Conservation (phyloP, 2,329 filamentous ascomycete genomes). For the Clonostachys sp. region DNA sequence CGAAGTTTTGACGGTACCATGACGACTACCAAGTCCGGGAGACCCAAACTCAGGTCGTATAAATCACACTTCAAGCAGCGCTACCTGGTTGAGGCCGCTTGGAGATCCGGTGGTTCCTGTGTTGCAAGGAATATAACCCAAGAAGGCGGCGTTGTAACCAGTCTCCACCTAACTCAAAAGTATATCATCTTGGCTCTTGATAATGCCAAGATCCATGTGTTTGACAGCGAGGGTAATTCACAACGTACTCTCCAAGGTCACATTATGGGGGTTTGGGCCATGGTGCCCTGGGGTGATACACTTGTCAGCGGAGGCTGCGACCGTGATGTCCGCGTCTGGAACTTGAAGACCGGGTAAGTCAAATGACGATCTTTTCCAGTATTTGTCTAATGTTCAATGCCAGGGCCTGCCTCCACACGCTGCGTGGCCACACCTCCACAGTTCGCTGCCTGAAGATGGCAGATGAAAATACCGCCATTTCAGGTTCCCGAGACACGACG, state of each 20-base stretch:
- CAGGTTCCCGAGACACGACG: constrained; percentile 91
- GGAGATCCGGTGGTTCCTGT: constrained; percentile 85
- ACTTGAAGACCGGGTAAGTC: constrained; percentile 80
- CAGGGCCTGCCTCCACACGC: constrained; percentile 71
- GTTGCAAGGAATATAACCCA: constrained; percentile 87
- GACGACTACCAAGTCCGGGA: constrained; percentile 9
- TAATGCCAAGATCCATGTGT: constrained; percentile 98
- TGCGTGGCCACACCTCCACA: constrained; percentile 93
- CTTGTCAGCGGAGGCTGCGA: constrained; percentile 96
- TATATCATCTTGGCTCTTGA: constrained; percentile 97
- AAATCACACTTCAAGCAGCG: constrained; percentile 97
- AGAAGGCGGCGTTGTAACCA: constrained; percentile 95
- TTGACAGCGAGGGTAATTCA: constrained; percentile 84
- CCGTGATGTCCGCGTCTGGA: constrained; percentile 94
- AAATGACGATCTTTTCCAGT: background rate
- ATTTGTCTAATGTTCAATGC: constrained; percentile 9
- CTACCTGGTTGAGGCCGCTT: constrained; percentile 95
- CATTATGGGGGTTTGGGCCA: constrained; percentile 99
- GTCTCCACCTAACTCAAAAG: constrained; percentile 86
- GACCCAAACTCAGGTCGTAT: constrained; percentile 75
- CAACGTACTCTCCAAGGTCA: constrained; percentile 89
- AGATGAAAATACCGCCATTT: constrained; percentile 89
- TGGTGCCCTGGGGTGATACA: constrained; percentile 96
- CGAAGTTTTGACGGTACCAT: constrained; percentile 51
- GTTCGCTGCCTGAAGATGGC: constrained; percentile 98